phyloP scores from a whole-genome alignment of 805 yeast species.

The Starmerella asiatica region DNA sequence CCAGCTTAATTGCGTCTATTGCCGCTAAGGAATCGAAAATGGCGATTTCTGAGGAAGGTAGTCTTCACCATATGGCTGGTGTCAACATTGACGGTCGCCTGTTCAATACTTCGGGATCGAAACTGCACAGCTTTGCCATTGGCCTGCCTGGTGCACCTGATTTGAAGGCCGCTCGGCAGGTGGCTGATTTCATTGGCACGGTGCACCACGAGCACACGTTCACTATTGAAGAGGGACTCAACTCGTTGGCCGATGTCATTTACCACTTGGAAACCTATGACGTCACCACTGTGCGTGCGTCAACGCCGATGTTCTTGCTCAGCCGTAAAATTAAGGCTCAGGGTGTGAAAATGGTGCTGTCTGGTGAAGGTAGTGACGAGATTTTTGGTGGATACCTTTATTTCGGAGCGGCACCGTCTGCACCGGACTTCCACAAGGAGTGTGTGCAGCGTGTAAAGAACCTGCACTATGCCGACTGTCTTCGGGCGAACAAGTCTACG shows the following conservation, averaged over 20 bases:
- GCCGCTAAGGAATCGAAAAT: constrained; percentile 91
- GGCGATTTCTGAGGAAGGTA: constrained; percentile 57
- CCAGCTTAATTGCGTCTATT: constrained; percentile 89
- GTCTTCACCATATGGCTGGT: constrained; percentile 64
- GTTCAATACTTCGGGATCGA: constrained; percentile 45
- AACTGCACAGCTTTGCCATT: constrained; percentile 89
- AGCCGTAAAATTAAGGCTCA: constrained; percentile 97
- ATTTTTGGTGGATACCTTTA: constrained; percentile 97
- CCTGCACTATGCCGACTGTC: constrained; percentile 92
- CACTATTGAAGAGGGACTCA: constrained; percentile 92
- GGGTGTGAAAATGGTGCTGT: constrained; percentile 97
- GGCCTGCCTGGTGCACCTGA: constrained; percentile 98
- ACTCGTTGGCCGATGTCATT: constrained; percentile 87
- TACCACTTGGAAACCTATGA: constrained; percentile 94
- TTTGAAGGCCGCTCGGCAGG: constrained; percentile 88
- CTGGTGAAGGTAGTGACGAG: constrained; percentile 99
- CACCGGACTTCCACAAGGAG: constrained; percentile 88
- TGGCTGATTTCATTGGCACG: constrained; percentile 90
- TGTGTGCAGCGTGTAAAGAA: constrained; percentile 93
- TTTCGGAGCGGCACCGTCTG: constrained; percentile 91
- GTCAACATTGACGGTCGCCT: constrained; percentile 80
- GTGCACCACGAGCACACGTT: constrained; percentile 96
- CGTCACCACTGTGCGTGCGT: constrained; percentile 97
- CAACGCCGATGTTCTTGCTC: constrained; percentile 95
- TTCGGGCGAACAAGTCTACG: constrained; percentile 97